These are phyloP conservation scores for Schwanniomyces polymorphus DNA, from an alignment of 805 yeast species.

Conservation along the genomic window DNA sequence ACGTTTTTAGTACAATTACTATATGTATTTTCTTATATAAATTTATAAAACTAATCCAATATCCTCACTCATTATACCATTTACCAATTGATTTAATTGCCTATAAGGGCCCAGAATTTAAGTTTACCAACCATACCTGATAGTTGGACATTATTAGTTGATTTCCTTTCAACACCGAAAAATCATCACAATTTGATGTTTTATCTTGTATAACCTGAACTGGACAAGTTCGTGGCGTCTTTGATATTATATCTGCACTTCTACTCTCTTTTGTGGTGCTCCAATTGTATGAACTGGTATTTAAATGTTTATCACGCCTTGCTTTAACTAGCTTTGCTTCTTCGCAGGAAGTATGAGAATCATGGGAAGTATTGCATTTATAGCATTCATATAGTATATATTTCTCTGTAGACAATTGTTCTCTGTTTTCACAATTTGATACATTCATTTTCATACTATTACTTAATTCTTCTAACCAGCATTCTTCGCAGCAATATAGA, in stretches of 20 bases:
- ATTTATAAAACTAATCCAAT: not conserved
- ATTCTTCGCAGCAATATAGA: slow-evolving; percentile 19
- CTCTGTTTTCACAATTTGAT: not conserved
- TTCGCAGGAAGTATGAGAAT: slow-evolving; percentile 4
- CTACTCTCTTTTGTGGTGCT: not conserved
- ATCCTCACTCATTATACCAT: not conserved
- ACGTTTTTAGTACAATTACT: no score
- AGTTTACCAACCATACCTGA: slow-evolving; percentile 24
- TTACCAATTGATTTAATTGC: not conserved
- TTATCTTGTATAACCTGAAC: not conserved
- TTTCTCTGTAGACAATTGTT: not conserved
- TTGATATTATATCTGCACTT: not conserved
- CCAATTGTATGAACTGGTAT: not conserved
- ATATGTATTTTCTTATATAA: not conserved
- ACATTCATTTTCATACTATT: slow-evolving; percentile 2
- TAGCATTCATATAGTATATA: slow-evolving; percentile 16
- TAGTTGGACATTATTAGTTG: slow-evolving; percentile 20
- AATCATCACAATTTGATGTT: not conserved
- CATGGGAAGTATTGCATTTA: slow-evolving; percentile 12
- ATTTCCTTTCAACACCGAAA: slow-evolving; percentile 11
- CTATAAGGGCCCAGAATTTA: not conserved
- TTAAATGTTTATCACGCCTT: not conserved
- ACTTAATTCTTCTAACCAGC: slow-evolving; percentile 14
- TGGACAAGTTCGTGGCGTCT: not conserved
- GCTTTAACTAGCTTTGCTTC: not conserved